These are phyloP conservation scores for Nemania bipapillata DNA, from an alignment of 2,329 filamentous ascomycete genomes.

Conservation along the genomic window DNA sequence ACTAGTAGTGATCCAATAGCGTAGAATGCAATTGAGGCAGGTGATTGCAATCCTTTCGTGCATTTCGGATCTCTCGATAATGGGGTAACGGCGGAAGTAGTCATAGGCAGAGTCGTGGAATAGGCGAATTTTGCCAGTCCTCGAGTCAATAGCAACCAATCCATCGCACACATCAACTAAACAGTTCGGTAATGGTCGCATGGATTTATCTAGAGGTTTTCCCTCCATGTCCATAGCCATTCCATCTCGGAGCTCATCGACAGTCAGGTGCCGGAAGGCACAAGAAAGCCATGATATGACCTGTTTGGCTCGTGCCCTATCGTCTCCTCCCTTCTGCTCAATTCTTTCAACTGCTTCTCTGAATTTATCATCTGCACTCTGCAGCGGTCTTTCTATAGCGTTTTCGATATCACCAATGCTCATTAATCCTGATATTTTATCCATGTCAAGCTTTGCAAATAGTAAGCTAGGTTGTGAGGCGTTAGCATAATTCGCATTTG, in stretches of 20 bases:
- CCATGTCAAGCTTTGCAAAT: background rate
- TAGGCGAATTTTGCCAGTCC: background rate
- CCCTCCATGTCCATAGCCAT: background rate
- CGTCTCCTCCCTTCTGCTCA: background rate
- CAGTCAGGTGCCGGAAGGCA: background rate
- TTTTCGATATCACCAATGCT: constrained; percentile 3
- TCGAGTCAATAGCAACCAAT: background rate
- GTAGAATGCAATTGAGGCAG: background rate
- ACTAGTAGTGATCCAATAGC: background rate
- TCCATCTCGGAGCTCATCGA: background rate
- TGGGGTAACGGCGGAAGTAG: background rate
- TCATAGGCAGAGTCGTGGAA: constrained; percentile 1
- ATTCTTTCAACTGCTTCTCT: background rate
- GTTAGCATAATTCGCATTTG: background rate
- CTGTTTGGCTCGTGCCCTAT: background rate
- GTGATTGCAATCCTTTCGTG: constrained; percentile 1
- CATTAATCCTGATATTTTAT: background rate
- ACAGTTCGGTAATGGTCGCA: background rate
- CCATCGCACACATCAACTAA: constrained; percentile 4
- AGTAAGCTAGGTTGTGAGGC: background rate
- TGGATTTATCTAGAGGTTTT: background rate
- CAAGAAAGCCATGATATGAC: background rate
- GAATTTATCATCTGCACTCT: background rate
- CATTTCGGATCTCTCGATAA: background rate
- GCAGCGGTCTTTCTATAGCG: background rate